Percentiles rank a stretch among this genome's conserved stretches.
Conservation (phyloP, 225 moss, liverwort and hornwort genomes). For the Polytrichum formosum region DNA sequence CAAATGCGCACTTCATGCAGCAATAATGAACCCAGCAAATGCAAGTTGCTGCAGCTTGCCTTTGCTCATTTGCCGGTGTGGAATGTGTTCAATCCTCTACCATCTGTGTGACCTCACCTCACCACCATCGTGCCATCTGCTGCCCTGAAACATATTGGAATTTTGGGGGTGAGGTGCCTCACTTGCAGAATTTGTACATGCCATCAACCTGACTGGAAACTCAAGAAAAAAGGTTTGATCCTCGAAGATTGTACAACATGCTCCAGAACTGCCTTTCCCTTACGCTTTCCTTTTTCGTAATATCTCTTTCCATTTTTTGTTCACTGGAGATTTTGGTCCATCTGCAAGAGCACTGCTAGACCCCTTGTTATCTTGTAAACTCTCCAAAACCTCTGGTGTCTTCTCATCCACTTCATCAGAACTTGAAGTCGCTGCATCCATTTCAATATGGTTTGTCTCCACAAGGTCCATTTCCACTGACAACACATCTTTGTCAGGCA, state of each 20-base stretch:
- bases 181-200: too few relatives aligned
- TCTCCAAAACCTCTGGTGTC: neutral
- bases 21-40: too few relatives aligned
- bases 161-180: too few relatives aligned
- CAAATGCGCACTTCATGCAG: too few relatives aligned
- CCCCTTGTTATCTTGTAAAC: neutral
- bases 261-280: neutral
- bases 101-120: too few relatives aligned
- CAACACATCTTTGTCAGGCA: constrained; percentile 9
- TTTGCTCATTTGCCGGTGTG: too few relatives aligned
- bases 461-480: constrained; percentile 16
- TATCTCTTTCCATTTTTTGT: neutral
- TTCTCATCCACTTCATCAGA: neutral
- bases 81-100: too few relatives aligned
- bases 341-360: neutral
- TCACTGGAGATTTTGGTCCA: neutral
- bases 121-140: too few relatives aligned
- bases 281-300: neutral
- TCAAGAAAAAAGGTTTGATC: too few relatives aligned
- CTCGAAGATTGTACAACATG: neutral
- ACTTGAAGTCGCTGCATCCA: neutral
- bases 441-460: neutral
- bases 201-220: too few relatives aligned
- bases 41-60: too few relatives aligned
- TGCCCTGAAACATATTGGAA: too few relatives aligned